Evolutionary conservation across 2,329 filamentous ascomycete genomes (phyloP), one percentile per base, ranked within the genome.

Genomic region (Colletotrichum shisoi): DNA sequence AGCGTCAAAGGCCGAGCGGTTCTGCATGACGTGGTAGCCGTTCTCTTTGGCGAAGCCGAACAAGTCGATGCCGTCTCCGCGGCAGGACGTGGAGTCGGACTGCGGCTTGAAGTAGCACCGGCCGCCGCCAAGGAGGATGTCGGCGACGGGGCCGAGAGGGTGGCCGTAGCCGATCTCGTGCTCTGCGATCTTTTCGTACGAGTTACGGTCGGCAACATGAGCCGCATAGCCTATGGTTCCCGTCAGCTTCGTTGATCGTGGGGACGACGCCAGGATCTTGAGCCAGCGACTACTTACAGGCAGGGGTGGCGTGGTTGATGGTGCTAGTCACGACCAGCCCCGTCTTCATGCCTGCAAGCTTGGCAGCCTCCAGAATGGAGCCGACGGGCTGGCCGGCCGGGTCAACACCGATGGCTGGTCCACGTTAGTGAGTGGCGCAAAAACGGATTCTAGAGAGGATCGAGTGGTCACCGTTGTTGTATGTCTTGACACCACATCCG

Each of bases 281-380:
- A 7, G 27, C 27, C 27, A 31, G 27, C 27, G 8, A 15, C 21
- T n/a, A 60, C 68, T 9, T 53, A 71, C 75, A 74, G 3, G 75
- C 72, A 40, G 71, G 74, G 17, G 72, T 77, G 57, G 71, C 74
- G 60, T 79, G 75, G 70, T 78, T 79, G 70, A 80, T 79, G 39
- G 74, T 77, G 8, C 74, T 77, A 2, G 79, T 80, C 4, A 79
- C 79, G n/a, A 80, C 77, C n/a, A 80, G 74, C 13, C 77, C 78
- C 15, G 79, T 80, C 71, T 76, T 77, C 69, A 76, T 78, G 42
- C 79, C 79, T 39, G 76, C 72, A 39, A 77, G 69, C 68, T 79
- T 77, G 13, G 78, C 78, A 9, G 78, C 77, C 70, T 80, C 79
- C 45, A 80, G 73, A 21, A 80, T 76, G 19, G 76, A 78, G 42